Evolutionary conservation across 2,329 filamentous ascomycete genomes (phyloP), one percentile per base, ranked within the genome.

Genomic region (Alternaria longipes): DNA sequence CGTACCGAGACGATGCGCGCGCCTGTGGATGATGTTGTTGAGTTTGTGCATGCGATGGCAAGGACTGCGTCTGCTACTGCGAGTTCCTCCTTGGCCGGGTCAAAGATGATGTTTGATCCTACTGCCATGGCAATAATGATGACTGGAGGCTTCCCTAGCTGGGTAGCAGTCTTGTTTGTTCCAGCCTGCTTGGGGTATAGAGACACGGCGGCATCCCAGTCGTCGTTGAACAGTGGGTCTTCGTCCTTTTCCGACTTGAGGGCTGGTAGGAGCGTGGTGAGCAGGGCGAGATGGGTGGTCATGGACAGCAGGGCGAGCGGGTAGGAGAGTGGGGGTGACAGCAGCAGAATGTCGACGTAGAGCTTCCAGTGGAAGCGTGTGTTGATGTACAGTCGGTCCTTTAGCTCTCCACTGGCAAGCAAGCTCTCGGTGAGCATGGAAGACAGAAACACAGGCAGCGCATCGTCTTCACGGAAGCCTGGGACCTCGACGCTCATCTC

Each of bases 211-310:
- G 91, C 91, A 66, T 91, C 92, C 95, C 95, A 99, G 82, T 99
- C 95, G 81, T 99, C 95, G 81, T 97, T 91, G 80, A 99, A 99
- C 76, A 97, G 89, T 12, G 95, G 95, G 71, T 99, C 95, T 81
- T 99, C 95, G 80, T 98, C 94, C 59, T 88, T 87, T 78, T 97
- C 91, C 1, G 94, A 97, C 77, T 92, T 92, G 53, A 97, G 84
- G 26, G 89, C 87, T 8, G 95, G 95, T 3, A 98, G 85, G 65
- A 91, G 89, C 7, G 95, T 94, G 30, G 92, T 90, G 64, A 97
- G 89, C 47, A 99, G 90, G 3, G 95, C 95, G 62, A 99, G 90
- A 78, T 99, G 94, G 49, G 92, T 94, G 20, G 95, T 97, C 60
- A 98, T 86, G 32, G 93, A 97, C 42, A 99, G 89, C 11, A 99